Conservation (phyloP, 1,284 basidiomycete species). For the Ustilago cynodontis region DNA sequence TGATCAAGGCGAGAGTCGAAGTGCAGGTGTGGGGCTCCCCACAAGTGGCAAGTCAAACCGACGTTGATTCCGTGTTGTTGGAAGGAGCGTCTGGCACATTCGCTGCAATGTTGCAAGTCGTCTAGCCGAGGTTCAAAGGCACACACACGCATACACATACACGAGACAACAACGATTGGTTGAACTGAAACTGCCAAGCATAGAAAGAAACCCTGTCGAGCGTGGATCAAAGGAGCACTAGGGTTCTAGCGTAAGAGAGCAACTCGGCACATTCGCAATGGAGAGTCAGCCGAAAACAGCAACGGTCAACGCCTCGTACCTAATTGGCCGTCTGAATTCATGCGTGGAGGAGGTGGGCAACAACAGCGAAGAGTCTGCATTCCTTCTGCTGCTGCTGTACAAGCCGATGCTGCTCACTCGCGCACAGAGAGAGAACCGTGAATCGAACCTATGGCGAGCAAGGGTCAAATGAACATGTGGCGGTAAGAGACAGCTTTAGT, state of each 20-base stretch:
- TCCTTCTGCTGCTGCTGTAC: neutral
- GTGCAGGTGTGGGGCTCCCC: too few species aligned
- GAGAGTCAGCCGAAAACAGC: slow-evolving; percentile 5
- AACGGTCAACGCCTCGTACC: slow-evolving; percentile 1
- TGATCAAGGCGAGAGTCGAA: too few species aligned
- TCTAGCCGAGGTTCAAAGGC: neutral
- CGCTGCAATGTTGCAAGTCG: neutral
- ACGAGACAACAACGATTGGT: neutral
- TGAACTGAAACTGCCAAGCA: neutral
- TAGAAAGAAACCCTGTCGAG: neutral
- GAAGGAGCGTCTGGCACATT: too few species aligned
- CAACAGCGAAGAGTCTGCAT: neutral
- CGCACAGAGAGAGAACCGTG: too few species aligned
- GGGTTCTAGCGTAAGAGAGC: neutral
- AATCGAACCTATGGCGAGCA: too few species aligned
- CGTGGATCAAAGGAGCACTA: neutral
- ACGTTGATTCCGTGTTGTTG: neutral
- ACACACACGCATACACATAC: neutral
- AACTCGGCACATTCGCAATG: slow-evolving; percentile 3
- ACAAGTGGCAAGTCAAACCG: neutral
- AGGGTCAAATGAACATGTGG: neutral
- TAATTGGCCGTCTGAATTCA: slow-evolving; percentile 13
- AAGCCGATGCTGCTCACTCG: neutral
- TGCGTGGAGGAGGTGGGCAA: neutral
- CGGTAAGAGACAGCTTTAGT: neutral